These are phyloP conservation scores for Pseudogymnoascus destructans DNA, from an alignment of 2,329 filamentous ascomycete genomes.

Conservation along the genomic window DNA sequence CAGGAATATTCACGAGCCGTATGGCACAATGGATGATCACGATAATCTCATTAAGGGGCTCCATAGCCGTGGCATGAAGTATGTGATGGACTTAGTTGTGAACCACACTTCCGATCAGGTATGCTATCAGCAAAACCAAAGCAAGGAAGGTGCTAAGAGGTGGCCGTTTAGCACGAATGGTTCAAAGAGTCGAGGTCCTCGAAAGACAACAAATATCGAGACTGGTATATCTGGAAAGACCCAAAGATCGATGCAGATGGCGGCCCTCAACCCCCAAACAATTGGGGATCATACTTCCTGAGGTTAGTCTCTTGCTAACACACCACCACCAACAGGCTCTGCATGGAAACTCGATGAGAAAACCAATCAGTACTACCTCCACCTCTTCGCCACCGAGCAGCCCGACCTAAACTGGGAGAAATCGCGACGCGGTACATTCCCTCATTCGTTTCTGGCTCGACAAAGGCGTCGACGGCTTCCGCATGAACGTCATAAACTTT, in stretches of 20 bases:
- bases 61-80: slow-evolving; percentile 47
- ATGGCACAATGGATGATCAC: slow-evolving; percentile 54
- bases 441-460: slow-evolving; percentile 65
- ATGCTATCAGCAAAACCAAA: background rate
- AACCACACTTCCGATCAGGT: slow-evolving; percentile 49
- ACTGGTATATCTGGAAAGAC: slow-evolving; percentile 53
- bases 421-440: slow-evolving; percentile 52
- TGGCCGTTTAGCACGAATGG: slow-evolving; percentile 40
- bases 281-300: slow-evolving; percentile 32
- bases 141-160: slow-evolving; percentile 24
- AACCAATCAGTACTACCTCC: slow-evolving; percentile 41
- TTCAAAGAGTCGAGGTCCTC: slow-evolving; percentile 40
- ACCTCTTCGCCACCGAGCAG: slow-evolving; percentile 55
- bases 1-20: slow-evolving; percentile 49
- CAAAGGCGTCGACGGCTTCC: slow-evolving; percentile 42
- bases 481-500: slow-evolving; percentile 56
- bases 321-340: slow-evolving; percentile 17
- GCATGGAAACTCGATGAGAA: slow-evolving; percentile 41
- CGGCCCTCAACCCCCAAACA: slow-evolving; percentile 30
- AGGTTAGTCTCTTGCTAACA: slow-evolving; percentile 29
- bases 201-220: slow-evolving; percentile 38
- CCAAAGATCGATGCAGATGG: slow-evolving; percentile 26
- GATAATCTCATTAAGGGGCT: slow-evolving; percentile 46
- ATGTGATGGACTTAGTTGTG: slow-evolving; percentile 62
- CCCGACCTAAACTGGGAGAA: slow-evolving; percentile 75